Conservation (phyloP, 2,329 filamentous ascomycete species). For the Xylaria arbuscula region DNA sequence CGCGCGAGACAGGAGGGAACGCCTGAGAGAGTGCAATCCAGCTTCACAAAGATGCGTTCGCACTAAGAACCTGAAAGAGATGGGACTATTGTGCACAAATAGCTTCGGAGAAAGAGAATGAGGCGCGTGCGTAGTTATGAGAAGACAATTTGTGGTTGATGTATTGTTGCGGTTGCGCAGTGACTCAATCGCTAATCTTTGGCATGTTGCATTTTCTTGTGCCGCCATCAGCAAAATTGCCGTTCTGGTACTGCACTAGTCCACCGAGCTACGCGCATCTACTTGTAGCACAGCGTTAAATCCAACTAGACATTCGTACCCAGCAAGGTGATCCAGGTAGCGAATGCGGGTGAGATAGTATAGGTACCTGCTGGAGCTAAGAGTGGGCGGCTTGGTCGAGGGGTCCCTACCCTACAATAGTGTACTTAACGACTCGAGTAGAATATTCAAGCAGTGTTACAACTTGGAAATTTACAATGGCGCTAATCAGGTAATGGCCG, state of each 20-base stretch:
- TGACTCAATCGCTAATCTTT: constrained; percentile 26
- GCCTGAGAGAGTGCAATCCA: background rate
- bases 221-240: constrained; percentile 8
- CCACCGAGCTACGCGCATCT: background rate
- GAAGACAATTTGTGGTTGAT: constrained; percentile 12
- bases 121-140: background rate
- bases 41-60: constrained; percentile 22
- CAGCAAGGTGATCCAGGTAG: background rate
- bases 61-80: background rate
- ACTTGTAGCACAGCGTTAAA: background rate
- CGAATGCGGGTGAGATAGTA: background rate
- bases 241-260: background rate
- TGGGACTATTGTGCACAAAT: background rate
- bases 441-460: no score
- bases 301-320: no score
- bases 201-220: constrained; percentile 6
- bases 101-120: background rate
- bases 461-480: no score
- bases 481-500: no score
- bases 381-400: no score
- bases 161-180: constrained; percentile 1
- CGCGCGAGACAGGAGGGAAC: background rate
- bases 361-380: background rate
- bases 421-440: no score
- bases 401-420: no score